These are phyloP conservation scores for Pyrus bretschneideri DNA, from an alignment of 306 rosid species.

Conservation along the genomic window DNA sequence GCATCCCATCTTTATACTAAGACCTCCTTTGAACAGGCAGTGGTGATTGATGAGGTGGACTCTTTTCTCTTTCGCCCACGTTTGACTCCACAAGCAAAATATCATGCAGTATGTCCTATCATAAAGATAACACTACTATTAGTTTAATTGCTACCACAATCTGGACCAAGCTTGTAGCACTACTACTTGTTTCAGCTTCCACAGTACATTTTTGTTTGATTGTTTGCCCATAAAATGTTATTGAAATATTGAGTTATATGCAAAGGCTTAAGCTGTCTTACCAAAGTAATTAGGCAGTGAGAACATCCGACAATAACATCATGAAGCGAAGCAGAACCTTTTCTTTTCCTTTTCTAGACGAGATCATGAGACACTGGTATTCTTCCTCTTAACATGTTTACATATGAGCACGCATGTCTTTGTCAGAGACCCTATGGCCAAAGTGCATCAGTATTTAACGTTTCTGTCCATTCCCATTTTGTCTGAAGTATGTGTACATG, in stretches of 20 bases:
- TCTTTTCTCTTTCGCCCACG: conserved; percentile 89
- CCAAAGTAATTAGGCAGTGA: neutral
- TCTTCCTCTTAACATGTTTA: neutral
- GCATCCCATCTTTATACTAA: conserved; percentile 7
- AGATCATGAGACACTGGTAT: neutral
- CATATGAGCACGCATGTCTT: neutral
- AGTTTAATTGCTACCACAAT: neutral
- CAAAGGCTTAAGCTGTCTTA: neutral
- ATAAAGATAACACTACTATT: neutral
- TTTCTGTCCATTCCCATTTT: neutral
- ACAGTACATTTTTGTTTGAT: neutral
- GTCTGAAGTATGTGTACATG: neutral
- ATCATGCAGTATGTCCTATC: conserved; percentile 69
- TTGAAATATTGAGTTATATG: neutral
- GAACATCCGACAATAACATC: neutral
- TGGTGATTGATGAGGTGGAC: conserved; percentile 92
- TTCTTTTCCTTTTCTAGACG: neutral
- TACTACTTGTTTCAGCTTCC: neutral
- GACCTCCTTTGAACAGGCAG: conserved; percentile 46
- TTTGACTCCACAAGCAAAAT: conserved; percentile 72
- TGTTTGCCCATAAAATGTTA: neutral
- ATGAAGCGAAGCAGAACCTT: neutral
- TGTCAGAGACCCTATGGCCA: neutral
- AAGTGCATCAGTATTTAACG: neutral
- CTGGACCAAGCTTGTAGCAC: neutral